Conservation (phyloP, 1,139 yeast species). For the Candida pseudoviswanathii region DNA sequence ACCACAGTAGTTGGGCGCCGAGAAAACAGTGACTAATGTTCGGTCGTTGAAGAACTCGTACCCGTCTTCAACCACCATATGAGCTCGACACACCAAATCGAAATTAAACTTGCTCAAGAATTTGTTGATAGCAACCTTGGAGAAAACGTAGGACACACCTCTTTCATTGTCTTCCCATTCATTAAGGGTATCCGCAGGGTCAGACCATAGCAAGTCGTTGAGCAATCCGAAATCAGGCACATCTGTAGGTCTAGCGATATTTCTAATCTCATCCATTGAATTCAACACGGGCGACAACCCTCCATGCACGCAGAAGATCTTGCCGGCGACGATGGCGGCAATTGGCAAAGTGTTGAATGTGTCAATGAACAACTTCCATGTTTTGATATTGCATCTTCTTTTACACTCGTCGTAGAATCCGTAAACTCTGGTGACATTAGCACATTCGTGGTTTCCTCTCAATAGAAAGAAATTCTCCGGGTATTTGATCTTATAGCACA, state of each 20-base stretch:
- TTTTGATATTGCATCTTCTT: constrained; percentile 82
- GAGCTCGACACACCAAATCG: constrained; percentile 95
- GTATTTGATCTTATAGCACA: constrained; percentile 77
- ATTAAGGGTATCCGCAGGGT: constrained; percentile 90
- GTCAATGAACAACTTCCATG: constrained; percentile 92
- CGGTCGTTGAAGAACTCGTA: constrained; percentile 82
- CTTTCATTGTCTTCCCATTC: constrained; percentile 99
- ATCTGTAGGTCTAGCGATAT: constrained; percentile 92
- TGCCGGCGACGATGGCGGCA: constrained; percentile 94
- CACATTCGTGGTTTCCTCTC: constrained; percentile 85
- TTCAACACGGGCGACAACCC: constrained; percentile 91
- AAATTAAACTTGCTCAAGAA: constrained; percentile 85
- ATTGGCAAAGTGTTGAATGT: constrained; percentile 93
- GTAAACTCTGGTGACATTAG: constrained; percentile 79
- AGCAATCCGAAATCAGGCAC: constrained; percentile 95
- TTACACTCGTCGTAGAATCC: constrained; percentile 91
- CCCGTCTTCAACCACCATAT: constrained; percentile 96
- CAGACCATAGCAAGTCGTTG: constrained; percentile 93
- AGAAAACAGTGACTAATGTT: constrained; percentile 77
- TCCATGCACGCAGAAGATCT: constrained; percentile 97
- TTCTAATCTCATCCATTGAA: constrained; percentile 88
- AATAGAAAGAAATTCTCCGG: constrained; percentile 84
- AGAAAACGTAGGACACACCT: constrained; percentile 96
- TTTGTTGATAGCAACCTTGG: constrained; percentile 88
- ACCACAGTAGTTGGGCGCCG: constrained; percentile 92